Evolutionary conservation across 495 filamentous ascomycete genomes (phyloP), one percentile per base, ranked within the genome.

Genomic region (Trypethelium eluteriae): DNA sequence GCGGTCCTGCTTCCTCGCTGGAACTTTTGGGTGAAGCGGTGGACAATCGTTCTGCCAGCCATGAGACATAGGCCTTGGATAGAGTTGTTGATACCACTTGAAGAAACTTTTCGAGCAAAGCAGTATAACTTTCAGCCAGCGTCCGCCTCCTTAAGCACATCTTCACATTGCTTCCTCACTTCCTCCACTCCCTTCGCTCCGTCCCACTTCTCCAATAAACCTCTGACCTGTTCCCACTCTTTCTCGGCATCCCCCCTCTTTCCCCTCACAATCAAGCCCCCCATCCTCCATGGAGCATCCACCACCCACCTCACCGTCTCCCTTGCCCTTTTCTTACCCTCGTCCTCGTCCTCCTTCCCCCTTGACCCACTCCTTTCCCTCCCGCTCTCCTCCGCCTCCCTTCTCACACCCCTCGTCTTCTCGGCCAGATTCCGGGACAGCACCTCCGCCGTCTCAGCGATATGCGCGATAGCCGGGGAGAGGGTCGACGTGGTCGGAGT

Each of bases 281-380:
- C 71, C 65, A 89, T 71, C 63, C 86, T 75, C 56, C 72, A 74
- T 4, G 85, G 85, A 2, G 84, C 78, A n/a, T 69, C 79, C 35
- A 96, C 74, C 62, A 91, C 89, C 84, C 90, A 91, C 65, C 77
- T 76, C 14, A 92, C 91, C 41, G 89, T 85, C 68, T 88, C 53
- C 62, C 25, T 44, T 38, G 5, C 63, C 39, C 32, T 67, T n/a
- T 61, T 11, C 65, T 66, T 72, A 39, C 72, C 69, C 6, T 67
- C 67, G 34, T 68, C 68, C 39, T 74, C 76, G 64, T 76, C 73
- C 57, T 76, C 32, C 65, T 77, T 76, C 14, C 92, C 91, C 41
- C 89, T 85, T 68, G 88, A 53, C 49, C 12, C 5, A 25, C 49
- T 53, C 49, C 49, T 11, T n/a, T 14, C 49, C 49, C 49, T 14